Evolutionary conservation across 306 rosid genomes (phyloP), one percentile per base, ranked within the genome.

Genomic region (Castanospermum australe): DNA sequence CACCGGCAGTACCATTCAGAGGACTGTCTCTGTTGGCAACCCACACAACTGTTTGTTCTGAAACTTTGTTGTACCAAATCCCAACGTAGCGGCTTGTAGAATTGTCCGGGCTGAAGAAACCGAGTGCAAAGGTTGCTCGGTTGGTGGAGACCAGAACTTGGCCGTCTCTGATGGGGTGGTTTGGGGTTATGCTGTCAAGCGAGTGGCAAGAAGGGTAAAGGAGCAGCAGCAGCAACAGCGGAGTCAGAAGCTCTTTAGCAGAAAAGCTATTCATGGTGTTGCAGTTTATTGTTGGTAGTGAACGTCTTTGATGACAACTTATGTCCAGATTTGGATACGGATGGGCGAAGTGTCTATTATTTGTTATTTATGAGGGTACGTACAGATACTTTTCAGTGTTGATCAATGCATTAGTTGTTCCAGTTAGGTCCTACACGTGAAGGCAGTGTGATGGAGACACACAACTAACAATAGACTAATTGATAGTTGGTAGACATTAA

Each of bases 11-110:
- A 50, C 71, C 42, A 18, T 28, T 33, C 0, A 82, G 73, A 47
- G 82, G 89, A 10, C 51, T 22, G 63, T 86, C 75, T 78, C 85
- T 81, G 75, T 91, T 93, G 7, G 97, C 97, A 35, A 93, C 90
- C 98, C 98, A 93, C 11, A 93, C 85, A 10, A 87, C 13, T 2
- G 92, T 69, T 77, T 67, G 76, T 8, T 70, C 75, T 0, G 92
- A 84, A 24, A 84, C 54, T 63, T 45, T 51, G 67, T 84, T 82
- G 72, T 86, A 93, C 97, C 98, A 87, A 44, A 93, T 85, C 39
- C 94, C 98, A 8, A 88, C 60, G 22, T 84, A 84, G 1, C 90
- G 77, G 33, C 1, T 36, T 33, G 20, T 84, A 5, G 97, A 93
- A 63, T 77, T 72, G 15, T 62, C 52, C n/a, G 82, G 86, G 48